Base-by-base conservation (phyloP, 75 land plant species). In the Sequoiadendron giganteum region DNA sequence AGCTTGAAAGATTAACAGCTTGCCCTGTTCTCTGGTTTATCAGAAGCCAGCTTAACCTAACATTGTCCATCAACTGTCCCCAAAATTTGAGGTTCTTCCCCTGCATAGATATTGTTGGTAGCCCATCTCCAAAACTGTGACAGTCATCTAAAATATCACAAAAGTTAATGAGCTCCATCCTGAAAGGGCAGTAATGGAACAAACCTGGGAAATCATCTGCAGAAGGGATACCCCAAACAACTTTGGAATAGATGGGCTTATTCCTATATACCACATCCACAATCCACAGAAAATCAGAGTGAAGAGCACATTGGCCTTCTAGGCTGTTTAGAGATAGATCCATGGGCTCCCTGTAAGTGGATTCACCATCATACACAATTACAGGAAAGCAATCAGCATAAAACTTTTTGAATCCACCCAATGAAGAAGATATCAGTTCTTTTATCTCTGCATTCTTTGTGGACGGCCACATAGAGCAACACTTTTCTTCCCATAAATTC, bases 391-490 rank as follows among this genome's bases (percentile, higher is more conserved):
- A 92, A 45, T 65, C 30, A 25, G 86, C 80, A 76, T 87, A 90
- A 14, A 92, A 89, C 16, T 92, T 95, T 34, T 91, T 83, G 86
- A 91, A 96, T 2, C 98, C 97, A 81, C 98, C 98, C 49, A 93
- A 87, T 14, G 93, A 92, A 75, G 77, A 34, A 10, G 88, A 86
- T 0, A 96, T 92, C 32, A 96, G 85, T 49, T 56, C 83, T 52
- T 85, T 93, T 2, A 93, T 94, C 16, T 91, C 92, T 21, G 89
- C 86, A 14, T 93, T 88, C 45, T 77, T 90, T 28, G 94, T 96
- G 78, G 97, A 94, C 30, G 98, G 98, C 98, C 98, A 96, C 30
- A 90, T 58, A 54, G 90, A 87, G 68, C 77, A 88, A 86, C 98
- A 95, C 0, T 89, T 87, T 72, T 92, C 89, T 83, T 97, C 96